These are phyloP conservation scores for Furcasterigmium furcatum DNA, from an alignment of 2,329 filamentous ascomycete species.

Conservation along the genomic window DNA sequence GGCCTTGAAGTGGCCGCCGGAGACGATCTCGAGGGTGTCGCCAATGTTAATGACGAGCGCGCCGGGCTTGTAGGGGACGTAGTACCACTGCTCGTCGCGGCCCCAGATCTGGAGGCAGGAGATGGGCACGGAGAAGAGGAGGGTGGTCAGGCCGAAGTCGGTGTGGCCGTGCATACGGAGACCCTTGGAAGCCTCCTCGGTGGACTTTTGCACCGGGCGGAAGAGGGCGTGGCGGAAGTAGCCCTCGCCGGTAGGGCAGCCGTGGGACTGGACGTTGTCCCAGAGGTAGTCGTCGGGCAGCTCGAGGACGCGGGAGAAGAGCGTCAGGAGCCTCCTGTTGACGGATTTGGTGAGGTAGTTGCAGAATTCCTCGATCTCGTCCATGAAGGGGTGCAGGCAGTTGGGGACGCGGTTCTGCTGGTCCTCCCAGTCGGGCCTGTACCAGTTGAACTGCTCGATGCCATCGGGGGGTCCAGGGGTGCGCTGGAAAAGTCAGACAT, in stretches of 20 bases:
- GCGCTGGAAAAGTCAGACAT: conserved; percentile 22
- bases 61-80: conserved; percentile 37
- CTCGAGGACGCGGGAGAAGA: conserved; percentile 46
- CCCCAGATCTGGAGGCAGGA: conserved; percentile 47
- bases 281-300: conserved; percentile 50
- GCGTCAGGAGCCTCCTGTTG: conserved; percentile 21
- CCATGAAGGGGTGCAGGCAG: conserved; percentile 36
- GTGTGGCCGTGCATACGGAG: conserved; percentile 34
- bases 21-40: conserved; percentile 25
- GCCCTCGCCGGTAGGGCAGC: not conserved
- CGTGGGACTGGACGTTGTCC: conserved; percentile 43
- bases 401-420: conserved; percentile 33
- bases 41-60: conserved; percentile 42
- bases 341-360: conserved; percentile 20
- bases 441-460: conserved; percentile 54
- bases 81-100: conserved; percentile 34
- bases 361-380: conserved; percentile 48
- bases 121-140: conserved; percentile 52
- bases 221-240: conserved; percentile 46
- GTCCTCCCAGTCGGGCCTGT: conserved; percentile 40
- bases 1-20: conserved; percentile 24
- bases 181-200: conserved; percentile 26
- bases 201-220: conserved; percentile 24
- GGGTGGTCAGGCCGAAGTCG: conserved; percentile 48
- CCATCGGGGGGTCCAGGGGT: conserved; percentile 39